A percentile compares a stretch with the other conserved stretches of the same genome.
Evolutionary conservation across 2,329 filamentous ascomycete genomes (phyloP).

Genomic region (Lasiodiplodia sp.): DNA sequence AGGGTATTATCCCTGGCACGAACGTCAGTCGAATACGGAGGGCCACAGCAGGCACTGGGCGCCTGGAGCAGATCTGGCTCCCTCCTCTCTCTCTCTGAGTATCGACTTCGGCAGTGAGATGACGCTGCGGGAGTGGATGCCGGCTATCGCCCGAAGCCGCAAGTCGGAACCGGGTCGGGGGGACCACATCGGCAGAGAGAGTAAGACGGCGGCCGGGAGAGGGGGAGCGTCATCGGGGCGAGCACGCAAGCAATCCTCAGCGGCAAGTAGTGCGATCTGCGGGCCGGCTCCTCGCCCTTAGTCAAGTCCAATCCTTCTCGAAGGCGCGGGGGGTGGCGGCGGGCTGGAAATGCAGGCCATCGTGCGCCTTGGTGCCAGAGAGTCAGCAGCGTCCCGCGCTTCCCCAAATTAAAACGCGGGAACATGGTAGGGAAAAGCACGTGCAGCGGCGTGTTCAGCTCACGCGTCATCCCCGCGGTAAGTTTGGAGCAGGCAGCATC

Average conservation of each 20-base stretch:
- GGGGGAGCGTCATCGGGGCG: neutral
- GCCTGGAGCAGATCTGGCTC: neutral
- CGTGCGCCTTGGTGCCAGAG: neutral
- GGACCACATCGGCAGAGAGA: neutral
- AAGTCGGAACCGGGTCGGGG: slow-evolving; percentile 1
- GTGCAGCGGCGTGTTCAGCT: slow-evolving; percentile 9
- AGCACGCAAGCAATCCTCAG: slow-evolving; percentile 3
- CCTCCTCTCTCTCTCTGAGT: too few species aligned
- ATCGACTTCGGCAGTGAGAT: neutral
- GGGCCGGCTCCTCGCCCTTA: neutral
- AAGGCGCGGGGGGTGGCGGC: neutral
- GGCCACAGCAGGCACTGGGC: neutral
- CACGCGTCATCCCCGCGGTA: slow-evolving; percentile 19
- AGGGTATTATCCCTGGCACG: neutral
- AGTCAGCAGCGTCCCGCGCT: slow-evolving; percentile 6
- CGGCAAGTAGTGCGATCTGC: neutral
- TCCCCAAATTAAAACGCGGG: slow-evolving; percentile 23
- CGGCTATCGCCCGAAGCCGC: neutral
- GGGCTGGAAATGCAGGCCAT: slow-evolving; percentile 10
- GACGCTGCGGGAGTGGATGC: too few species aligned
- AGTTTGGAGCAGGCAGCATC: slow-evolving; percentile 1
- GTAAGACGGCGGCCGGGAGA: neutral
- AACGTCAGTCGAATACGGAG: neutral
- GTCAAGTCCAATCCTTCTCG: neutral
- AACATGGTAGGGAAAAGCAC: slow-evolving; percentile 9